A percentile compares a stretch with the other conserved stretches of the same genome.
phyloP scores from a whole-genome alignment of 2,329 filamentous ascomycete species.

The Colletotrichum sp. region DNA sequence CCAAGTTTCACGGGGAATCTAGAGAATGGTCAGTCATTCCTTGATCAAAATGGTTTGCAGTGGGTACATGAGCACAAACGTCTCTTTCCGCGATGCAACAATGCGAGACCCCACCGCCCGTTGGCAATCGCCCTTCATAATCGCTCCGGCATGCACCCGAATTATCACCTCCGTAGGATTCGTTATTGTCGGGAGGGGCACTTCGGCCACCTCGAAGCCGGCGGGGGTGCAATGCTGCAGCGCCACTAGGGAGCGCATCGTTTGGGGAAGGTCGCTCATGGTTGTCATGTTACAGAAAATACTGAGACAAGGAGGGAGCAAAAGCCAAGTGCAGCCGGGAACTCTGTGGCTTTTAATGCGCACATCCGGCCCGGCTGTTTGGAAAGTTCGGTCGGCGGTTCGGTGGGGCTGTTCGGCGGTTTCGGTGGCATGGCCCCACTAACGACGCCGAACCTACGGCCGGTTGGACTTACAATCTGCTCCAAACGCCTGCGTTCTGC shows the following conservation, averaged over 20 bases:
- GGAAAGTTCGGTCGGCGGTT: background rate
- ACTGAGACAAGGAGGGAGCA: background rate
- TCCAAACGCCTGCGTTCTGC: accelerated
- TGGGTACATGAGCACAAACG: background rate
- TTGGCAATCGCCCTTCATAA: constrained; percentile 41
- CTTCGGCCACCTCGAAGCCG: constrained; percentile 42
- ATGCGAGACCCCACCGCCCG: constrained; percentile 26
- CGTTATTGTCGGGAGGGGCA: constrained; percentile 50
- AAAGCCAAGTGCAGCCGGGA: background rate
- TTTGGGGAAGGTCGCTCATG: constrained; percentile 38
- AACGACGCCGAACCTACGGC: constrained; percentile 3
- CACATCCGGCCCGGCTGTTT: background rate
- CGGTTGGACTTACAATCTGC: background rate
- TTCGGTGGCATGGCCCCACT: constrained; percentile 1
- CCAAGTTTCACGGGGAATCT: constrained; percentile 29
- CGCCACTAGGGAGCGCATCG: constrained; percentile 50
- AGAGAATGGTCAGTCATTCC: background rate
- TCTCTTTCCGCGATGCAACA: constrained; percentile 15
- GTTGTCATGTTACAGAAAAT: background rate
- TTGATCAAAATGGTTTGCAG: accelerated
- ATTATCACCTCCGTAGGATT: constrained; percentile 49
- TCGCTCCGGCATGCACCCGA: constrained; percentile 39
- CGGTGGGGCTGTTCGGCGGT: background rate
- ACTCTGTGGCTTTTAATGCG: background rate
- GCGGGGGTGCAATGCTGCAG: constrained; percentile 42